Evolutionary conservation across 495 filamentous ascomycete genomes (phyloP), one percentile per base, ranked within the genome.

Genomic region (Hypomontagnella submonticulosa): DNA sequence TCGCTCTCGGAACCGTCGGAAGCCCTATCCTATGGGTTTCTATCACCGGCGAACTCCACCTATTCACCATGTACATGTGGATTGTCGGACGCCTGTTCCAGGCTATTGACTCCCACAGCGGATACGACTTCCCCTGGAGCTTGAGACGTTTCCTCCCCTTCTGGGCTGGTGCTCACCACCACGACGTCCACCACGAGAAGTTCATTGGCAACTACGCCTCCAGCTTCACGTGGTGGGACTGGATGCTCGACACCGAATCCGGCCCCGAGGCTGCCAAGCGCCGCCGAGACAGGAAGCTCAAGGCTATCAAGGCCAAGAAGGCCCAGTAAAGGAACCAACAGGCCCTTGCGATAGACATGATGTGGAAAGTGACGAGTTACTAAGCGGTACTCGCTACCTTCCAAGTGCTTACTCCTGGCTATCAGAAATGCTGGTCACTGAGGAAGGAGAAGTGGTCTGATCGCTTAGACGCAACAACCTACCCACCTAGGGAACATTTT

Each of bases 151-250:
- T 98, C 81, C 78, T 99, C 13, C 95, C 95, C 11, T 96, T 98
- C 85, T 99, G 96, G 96, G 95, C 94, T 58, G 95, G 95, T 66
- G 95, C 95, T 33, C 89, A 96, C 61, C 93, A 97, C 80, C 95
- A 99, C 78, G 95, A 99, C 73, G 81, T 91, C 23, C 95, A 99
- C 77, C 95, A 99, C 77, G 95, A 99, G 82, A 87, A 89, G 61
- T 99, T 99, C 83, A 91, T 98, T 69, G 95, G 95, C 53, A 99
- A 99, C 81, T 99, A 97, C 76, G 84, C 94, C 19, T 97, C 92
- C 75, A 96, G 92, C 81, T 99, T 99, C 86, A 86, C 96, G 72
- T 99, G 96, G 96, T 98, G 96, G 95, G 95, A 99, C 77, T 95
- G 90, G 75, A 65, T 90, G 63, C 84, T 97, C 55, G 93, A 97